These are phyloP conservation scores for Hibiscus syriacus DNA, from an alignment of 345 rosid genomes.

Conservation along the genomic window DNA sequence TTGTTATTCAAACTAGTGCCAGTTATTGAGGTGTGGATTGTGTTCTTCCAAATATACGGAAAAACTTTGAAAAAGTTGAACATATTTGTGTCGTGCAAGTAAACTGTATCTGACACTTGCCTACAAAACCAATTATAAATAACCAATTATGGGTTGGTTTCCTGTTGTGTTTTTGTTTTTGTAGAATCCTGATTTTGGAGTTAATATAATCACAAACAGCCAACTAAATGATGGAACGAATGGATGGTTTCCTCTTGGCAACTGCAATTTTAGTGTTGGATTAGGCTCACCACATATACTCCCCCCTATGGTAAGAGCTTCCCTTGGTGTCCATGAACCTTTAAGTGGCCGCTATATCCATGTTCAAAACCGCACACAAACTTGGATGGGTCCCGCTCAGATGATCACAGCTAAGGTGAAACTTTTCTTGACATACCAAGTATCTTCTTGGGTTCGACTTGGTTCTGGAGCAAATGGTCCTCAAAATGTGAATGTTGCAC, in stretches of 20 bases:
- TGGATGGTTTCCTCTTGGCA: constrained; percentile 93
- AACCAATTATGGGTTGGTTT: neutral
- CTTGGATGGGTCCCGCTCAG: constrained; percentile 99
- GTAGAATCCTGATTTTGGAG: constrained; percentile 71
- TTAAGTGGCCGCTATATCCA: constrained; percentile 71
- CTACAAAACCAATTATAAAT: neutral
- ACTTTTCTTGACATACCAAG: constrained; percentile 79
- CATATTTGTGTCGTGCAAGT: neutral
- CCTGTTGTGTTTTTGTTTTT: constrained; percentile 6
- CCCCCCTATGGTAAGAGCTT: constrained; percentile 78
- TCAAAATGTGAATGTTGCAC: constrained; percentile 80
- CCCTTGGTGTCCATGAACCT: constrained; percentile 58
- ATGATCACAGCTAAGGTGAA: constrained; percentile 67
- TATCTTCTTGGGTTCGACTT: constrained; percentile 84
- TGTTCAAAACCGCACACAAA: constrained; percentile 69
- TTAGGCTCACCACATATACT: constrained; percentile 75
- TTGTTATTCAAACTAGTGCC: no score
- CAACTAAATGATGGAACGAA: constrained; percentile 46
- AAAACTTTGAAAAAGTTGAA: neutral
- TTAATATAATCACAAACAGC: constrained; percentile 68
- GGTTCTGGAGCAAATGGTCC: constrained; percentile 46
- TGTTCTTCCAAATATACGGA: neutral
- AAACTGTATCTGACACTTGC: neutral
- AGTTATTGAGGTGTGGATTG: no score
- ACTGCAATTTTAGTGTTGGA: constrained; percentile 55